Evolutionary conservation across 2,329 filamentous ascomycete genomes (phyloP).

Genomic region (Raffaelea albimanens): DNA sequence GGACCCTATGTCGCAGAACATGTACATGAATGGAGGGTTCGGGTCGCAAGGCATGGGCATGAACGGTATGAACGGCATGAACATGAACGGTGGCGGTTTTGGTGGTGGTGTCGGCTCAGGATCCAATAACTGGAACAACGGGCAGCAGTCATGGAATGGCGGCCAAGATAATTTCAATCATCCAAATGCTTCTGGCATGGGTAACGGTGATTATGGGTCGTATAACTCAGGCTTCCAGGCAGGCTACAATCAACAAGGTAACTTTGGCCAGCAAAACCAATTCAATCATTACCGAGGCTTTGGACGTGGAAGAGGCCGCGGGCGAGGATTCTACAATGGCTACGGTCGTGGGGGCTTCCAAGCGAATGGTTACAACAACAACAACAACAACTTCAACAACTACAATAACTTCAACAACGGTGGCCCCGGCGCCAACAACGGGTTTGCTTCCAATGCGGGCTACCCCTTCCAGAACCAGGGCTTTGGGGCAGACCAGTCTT

Average conservation of each 20-base stretch:
- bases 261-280: slow-evolving; percentile 67
- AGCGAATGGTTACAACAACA: slow-evolving; percentile 29
- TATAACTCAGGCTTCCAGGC: slow-evolving; percentile 69
- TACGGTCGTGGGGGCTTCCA: slow-evolving; percentile 47
- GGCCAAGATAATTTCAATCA: slow-evolving; percentile 84
- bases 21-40: slow-evolving; percentile 58
- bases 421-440: slow-evolving; percentile 3
- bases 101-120: slow-evolving; percentile 50
- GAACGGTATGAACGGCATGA: slow-evolving; percentile 66
- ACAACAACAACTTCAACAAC: slow-evolving; percentile 13
- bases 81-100: slow-evolving; percentile 64
- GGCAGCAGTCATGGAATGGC: slow-evolving; percentile 73
- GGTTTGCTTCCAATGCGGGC: not conserved
- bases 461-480: slow-evolving; percentile 1
- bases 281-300: slow-evolving; percentile 71
- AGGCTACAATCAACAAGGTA: slow-evolving; percentile 75
- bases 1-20: slow-evolving; percentile 71
- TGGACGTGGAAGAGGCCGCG: slow-evolving; percentile 56
- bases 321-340: slow-evolving; percentile 50
- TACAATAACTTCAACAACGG: slow-evolving; percentile 12
- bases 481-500: slow-evolving; percentile 1
- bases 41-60: slow-evolving; percentile 57
- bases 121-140: slow-evolving; percentile 64
- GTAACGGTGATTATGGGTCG: slow-evolving; percentile 70
- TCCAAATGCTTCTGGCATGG: slow-evolving; percentile 75